Evolutionary conservation across 2,329 filamentous ascomycete genomes (phyloP), one percentile per base, ranked within the genome.

Genomic region (Sporothrix humicola): DNA sequence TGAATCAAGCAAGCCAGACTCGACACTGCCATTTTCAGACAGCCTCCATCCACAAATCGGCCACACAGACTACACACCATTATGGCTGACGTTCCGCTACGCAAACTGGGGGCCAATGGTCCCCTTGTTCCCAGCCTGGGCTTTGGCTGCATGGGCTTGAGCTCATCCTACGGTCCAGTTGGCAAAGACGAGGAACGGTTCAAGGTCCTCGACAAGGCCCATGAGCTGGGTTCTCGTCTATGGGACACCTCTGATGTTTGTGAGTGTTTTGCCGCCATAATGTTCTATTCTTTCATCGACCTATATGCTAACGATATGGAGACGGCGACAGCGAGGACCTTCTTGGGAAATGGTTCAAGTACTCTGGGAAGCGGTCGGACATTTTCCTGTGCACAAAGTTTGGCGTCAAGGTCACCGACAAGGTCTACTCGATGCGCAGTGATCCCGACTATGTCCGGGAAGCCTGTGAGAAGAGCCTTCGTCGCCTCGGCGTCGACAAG

Each of bases 41-140:
- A 17, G 9, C 13, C 5, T 9, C n/a, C 13, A 17, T 66, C 2
- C n/a, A 65, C 13, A 20, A 10, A 10, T 23, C n/a, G 31, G 3
- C 31, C 31, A 37, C 31, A 37, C 31, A 37, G 31, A 37, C 31
- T 37, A 5, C 31, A 10, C 42, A 44, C 26, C 61, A 15, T 8
- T 20, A 71, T 71, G 69, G n/a, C 23, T n/a, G 17, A 61, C 20
- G 42, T 80, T 23, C 77, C 78, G 12, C 84, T 82, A 54, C 82
- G 82, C 72, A 82, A 82, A 46, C 74, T 87, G 20, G 85, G 85
- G 71, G 82, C 82, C 77, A 80, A 85, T 75, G 85, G 85, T 46
- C 84, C 85, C 9, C 76, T 82, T 44, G 82, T 87, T 61, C 81
- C 81, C 6, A 79, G 79, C 17, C 74, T 86, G 8, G 85, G 85